Evolutionary conservation across 2,329 filamentous ascomycete genomes (phyloP), one percentile per base, ranked within the genome.

Genomic region (Emericellopsis cladophorae): DNA sequence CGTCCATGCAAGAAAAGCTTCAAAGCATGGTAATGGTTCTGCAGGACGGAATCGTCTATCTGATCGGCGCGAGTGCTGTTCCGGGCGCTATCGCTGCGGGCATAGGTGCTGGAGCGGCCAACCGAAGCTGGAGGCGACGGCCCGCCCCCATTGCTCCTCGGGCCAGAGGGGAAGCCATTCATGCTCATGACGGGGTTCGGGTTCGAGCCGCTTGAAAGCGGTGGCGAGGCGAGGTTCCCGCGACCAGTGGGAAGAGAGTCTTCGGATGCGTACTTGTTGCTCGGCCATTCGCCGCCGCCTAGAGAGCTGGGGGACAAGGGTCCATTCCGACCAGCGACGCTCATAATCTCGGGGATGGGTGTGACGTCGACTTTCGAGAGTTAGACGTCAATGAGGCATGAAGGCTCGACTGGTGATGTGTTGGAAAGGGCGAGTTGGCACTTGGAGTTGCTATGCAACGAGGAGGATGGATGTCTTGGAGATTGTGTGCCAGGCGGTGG

Each of bases 101-200:
- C 66, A 68, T 84, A 87, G 56, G 83, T 81, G 60, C 87, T 95
- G 40, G 86, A 93, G 47, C 84, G 75, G 46, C 84, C 86, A 50
- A 95, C 72, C 5, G 90, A 96, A 48, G 82, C 86, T 22, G 92
- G 90, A 41, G 90, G 89, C 39, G 90, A 95, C 40, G 90, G 77
- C 22, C 71, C 75, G 49, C 74, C 75, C 49, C 74, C 74, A 46
- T 65, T 65, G 56, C 66, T 76, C 63, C 67, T 70, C 59, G 68
- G 73, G 46, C 65, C 69, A 26, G 71, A 57, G 40, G 74, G 65
- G 53, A 75, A 78, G 52, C 66, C 71, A 61, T 76, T 81, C 67
- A 81, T 76, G 51, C 68, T 71, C 53, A 70, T 70, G 53, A 49
- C 52, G 53, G 65, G 64, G 66, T 68, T 68, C 15, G 41, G 39